These are phyloP conservation scores for Clitoria ternatea DNA, from an alignment of 306 rosid genomes.

Conservation along the genomic window DNA sequence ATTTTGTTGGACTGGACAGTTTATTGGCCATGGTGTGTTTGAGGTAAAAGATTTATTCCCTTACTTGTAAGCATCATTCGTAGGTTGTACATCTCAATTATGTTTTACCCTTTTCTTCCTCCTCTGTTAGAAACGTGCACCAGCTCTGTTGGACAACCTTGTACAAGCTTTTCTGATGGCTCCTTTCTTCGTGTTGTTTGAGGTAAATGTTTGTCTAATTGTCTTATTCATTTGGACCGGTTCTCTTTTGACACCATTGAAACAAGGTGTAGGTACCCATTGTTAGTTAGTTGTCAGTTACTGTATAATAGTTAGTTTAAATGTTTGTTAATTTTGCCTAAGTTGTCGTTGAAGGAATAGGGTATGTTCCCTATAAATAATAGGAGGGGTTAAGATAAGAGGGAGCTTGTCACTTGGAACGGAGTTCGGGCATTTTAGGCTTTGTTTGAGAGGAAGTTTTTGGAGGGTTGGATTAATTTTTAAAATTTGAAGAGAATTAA, in stretches of 20 bases:
- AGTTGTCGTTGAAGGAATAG: no score
- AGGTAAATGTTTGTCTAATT: slow-evolving; percentile 43
- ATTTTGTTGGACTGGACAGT: slow-evolving; percentile 84
- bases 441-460: no score
- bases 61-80: neutral
- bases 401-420: no score
- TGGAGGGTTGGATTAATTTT: no score
- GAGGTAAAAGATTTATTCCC: slow-evolving; percentile 51
- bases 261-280: no score
- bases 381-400: no score
- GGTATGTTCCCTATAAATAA: no score
- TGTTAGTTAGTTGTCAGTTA: no score
- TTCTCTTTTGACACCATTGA: neutral
- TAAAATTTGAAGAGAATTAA: no score
- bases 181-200: slow-evolving; percentile 77
- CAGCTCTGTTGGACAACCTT: slow-evolving; percentile 85
- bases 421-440: no score
- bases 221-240: neutral
- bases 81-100: neutral
- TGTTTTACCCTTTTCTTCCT: neutral
- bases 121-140: slow-evolving; percentile 74
- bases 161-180: slow-evolving; percentile 83
- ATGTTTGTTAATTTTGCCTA: no score
- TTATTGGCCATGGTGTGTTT: slow-evolving; percentile 84
- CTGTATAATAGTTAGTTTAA: no score